These are phyloP conservation scores for Monosporascus sp. DNA, from an alignment of 2,329 filamentous ascomycete species.

Conservation along the genomic window DNA sequence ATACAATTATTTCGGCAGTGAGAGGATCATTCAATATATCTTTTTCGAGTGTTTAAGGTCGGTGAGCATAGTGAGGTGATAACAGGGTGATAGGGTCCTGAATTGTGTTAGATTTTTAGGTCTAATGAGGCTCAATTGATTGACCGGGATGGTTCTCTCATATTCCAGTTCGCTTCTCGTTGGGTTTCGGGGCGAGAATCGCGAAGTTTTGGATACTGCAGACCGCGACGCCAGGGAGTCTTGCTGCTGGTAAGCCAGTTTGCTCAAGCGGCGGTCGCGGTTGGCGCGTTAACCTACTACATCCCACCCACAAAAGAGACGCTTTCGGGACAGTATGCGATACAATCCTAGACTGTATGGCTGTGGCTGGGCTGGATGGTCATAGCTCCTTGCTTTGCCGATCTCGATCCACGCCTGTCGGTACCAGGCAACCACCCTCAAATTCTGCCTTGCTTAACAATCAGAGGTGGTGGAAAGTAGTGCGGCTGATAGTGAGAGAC, in stretches of 20 bases:
- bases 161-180: neutral
- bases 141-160: neutral
- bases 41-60: neutral
- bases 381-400: neutral
- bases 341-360: neutral
- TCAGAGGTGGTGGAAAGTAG: constrained; percentile 4
- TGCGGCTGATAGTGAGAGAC: neutral
- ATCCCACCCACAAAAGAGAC: neutral
- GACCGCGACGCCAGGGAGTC: neutral
- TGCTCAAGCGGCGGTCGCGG: neutral
- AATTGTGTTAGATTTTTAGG: neutral
- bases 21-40: neutral
- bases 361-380: neutral
- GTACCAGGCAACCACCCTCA: constrained; percentile 12
- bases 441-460: constrained; percentile 28
- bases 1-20: neutral
- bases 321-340: neutral
- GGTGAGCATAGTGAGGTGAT: neutral
- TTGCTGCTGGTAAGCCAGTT: neutral
- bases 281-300: neutral
- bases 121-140: neutral
- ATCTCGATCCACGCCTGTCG: neutral
- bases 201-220: neutral
- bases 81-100: neutral
- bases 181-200: neutral